A percentile compares a stretch with the other conserved stretches of the same genome.
Conservation (phyloP, 139 green algal genomes). For the Closterium sp. region DNA sequence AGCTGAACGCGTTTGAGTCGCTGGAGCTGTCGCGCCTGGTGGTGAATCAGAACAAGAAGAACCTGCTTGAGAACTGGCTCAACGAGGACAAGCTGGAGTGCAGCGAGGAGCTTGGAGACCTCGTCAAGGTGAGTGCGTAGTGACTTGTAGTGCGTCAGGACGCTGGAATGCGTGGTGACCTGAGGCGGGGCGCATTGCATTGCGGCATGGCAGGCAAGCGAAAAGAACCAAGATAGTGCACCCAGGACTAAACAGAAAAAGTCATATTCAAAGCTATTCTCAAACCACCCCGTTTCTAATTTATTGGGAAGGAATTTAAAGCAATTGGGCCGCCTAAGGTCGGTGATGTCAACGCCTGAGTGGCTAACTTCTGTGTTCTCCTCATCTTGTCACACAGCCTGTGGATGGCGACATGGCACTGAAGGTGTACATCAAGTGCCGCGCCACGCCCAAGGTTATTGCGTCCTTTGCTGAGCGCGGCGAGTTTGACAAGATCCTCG, state of each 20-base stretch:
- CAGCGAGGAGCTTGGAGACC: slow-evolving; percentile 93
- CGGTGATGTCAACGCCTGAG: background rate
- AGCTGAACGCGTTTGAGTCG: slow-evolving; percentile 89
- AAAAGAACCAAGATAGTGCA: too few relatives aligned
- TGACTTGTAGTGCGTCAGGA: background rate
- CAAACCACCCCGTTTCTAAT: too few relatives aligned
- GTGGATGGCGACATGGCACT: slow-evolving; percentile 81
- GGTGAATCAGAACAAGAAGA: slow-evolving; percentile 97
- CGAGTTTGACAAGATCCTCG: slow-evolving; percentile 86
- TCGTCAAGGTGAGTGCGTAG: slow-evolving; percentile 66
- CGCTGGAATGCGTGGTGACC: background rate
- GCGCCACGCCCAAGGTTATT: slow-evolving; percentile 74
- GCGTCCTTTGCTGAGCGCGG: slow-evolving; percentile 84
- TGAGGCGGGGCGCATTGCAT: background rate
- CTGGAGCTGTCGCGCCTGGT: slow-evolving; percentile 93
- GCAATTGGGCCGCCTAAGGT: too few relatives aligned
- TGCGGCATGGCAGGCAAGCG: too few relatives aligned
- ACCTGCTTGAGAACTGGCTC: slow-evolving; percentile 96
- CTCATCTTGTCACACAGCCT: background rate
- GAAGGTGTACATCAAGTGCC: slow-evolving; percentile 80
- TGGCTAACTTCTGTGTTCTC: background rate
- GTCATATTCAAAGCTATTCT: too few relatives aligned
- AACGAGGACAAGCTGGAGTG: slow-evolving; percentile 87
- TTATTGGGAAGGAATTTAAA: too few relatives aligned
- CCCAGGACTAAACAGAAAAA: too few relatives aligned